phyloP scores from a whole-genome alignment of 805 yeast genomes.

The Teunomyces cretensis region DNA sequence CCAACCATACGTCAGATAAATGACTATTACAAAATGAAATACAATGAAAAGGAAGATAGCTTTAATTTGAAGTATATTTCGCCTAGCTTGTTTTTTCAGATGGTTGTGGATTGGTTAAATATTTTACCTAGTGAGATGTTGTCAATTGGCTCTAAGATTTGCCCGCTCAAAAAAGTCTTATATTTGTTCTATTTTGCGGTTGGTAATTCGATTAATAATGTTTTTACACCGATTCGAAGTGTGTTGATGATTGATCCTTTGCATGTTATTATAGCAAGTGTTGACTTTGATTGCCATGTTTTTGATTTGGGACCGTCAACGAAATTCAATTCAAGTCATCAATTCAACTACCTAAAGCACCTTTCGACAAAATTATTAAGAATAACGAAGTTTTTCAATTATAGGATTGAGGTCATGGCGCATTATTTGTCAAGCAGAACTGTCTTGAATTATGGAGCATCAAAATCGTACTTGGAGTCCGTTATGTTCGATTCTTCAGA shows the following conservation, averaged over 20 bases:
- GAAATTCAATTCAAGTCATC: conserved; percentile 9
- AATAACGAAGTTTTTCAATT: conserved; percentile 33
- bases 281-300: conserved; percentile 24
- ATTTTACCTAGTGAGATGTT: conserved; percentile 33
- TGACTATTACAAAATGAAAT: conserved; percentile 18
- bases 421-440: conserved; percentile 20
- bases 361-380: conserved; percentile 28
- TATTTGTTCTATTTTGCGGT: conserved; percentile 35
- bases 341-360: conserved; percentile 20
- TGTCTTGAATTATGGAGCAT: conserved; percentile 13
- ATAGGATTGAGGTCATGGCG: conserved; percentile 25
- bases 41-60: conserved; percentile 14
- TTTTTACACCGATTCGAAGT: conserved; percentile 34
- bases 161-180: conserved; percentile 32
- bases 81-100: conserved; percentile 30
- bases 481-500: conserved; percentile 9
- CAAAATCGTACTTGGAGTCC: conserved; percentile 11
- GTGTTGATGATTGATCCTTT: conserved; percentile 35
- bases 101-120: conserved; percentile 36
- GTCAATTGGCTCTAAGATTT: conserved; percentile 24
- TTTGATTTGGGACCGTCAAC: conserved; percentile 14
- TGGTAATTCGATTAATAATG: conserved; percentile 33
- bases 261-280: conserved; percentile 29
- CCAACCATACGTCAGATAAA: conserved; percentile 30
- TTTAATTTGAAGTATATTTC: conserved; percentile 24